A percentile compares a stretch with the other conserved stretches of the same genome.
Evolutionary conservation across 2,329 filamentous ascomycete species (phyloP).

Genomic region (Colletotrichum echinochloae): DNA sequence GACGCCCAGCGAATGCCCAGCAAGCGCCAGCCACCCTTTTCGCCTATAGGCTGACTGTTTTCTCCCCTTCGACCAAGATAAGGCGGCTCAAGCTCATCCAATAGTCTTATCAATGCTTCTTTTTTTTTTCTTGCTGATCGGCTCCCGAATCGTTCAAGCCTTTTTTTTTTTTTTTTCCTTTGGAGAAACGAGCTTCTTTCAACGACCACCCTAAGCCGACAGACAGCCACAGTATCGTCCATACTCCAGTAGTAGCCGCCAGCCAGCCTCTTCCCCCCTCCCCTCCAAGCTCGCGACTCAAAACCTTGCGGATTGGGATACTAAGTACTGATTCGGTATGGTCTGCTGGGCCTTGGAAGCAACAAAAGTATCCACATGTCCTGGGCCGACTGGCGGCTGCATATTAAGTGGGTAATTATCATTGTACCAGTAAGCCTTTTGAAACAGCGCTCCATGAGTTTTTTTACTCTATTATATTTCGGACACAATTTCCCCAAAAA

Average conservation of each 20-base stretch:
- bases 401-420: conserved; percentile 19
- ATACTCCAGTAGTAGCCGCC: no score
- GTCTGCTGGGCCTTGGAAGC: not conserved
- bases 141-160: not conserved
- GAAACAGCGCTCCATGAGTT: not conserved
- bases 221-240: no score
- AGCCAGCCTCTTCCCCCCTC: no score
- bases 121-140: conserved; percentile 1
- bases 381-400: conserved; percentile 14
- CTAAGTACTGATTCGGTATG: not conserved
- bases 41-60: no score
- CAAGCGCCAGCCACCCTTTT: no score
- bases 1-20: no score
- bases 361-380: conserved; percentile 2
- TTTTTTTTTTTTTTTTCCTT: not conserved
- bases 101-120: not conserved
- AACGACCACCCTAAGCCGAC: conserved; percentile 19
- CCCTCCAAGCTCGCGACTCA: not conserved
- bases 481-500: not conserved
- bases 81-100: conserved; percentile 28
- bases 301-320: not conserved
- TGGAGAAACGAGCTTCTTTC: conserved; percentile 25
- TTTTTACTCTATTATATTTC: not conserved
- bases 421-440: not conserved
- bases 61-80: not conserved